These are phyloP conservation scores for Starmerella cellae DNA, from an alignment of 805 yeast genomes.

Conservation along the genomic window DNA sequence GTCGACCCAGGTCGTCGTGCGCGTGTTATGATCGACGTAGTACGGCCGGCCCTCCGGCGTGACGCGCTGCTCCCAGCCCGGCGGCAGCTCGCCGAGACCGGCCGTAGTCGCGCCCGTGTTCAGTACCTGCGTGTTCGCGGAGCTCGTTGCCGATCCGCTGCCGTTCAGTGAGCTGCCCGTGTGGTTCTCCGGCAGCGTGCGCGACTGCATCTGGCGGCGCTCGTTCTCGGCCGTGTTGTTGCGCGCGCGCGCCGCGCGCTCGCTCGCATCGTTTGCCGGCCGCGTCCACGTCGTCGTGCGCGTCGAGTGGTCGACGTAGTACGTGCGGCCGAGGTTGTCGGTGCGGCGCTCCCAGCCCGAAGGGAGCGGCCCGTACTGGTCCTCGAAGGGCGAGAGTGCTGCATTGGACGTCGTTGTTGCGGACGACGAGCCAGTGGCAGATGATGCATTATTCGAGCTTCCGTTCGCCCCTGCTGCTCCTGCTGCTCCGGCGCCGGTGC, in stretches of 20 bases:
- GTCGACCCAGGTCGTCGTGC: slow-evolving; percentile 99
- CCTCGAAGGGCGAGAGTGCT: slow-evolving; percentile 73
- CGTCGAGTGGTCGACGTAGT: slow-evolving; percentile 94
- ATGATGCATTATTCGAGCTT: slow-evolving; percentile 2
- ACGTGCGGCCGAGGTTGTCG: slow-evolving; percentile 92
- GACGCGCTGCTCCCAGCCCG: slow-evolving; percentile 98
- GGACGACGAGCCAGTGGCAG: slow-evolving; percentile 5
- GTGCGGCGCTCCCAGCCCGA: slow-evolving; percentile 99
- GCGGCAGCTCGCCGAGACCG: slow-evolving; percentile 91
- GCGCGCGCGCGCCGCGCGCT: slow-evolving; percentile 45
- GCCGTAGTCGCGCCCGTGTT: slow-evolving; percentile 83
- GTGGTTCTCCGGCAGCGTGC: slow-evolving; percentile 63
- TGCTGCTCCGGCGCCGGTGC: slow-evolving; percentile 3
- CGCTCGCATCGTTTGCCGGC: slow-evolving; percentile 69
- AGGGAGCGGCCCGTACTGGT: slow-evolving; percentile 89
- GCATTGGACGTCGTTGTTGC: slow-evolving; percentile 5
- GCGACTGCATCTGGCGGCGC: slow-evolving; percentile 76
- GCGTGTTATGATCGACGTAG: slow-evolving; percentile 97
- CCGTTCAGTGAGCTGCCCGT: background rate
- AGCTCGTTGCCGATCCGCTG: slow-evolving; percentile 8
- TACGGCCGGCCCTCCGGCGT: slow-evolving; percentile 98
- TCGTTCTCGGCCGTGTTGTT: slow-evolving; percentile 69
- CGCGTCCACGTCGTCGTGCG: slow-evolving; percentile 99
- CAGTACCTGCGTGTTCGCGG: slow-evolving; percentile 33
- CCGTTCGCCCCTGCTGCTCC: background rate